Evolutionary conservation across 2,329 filamentous ascomycete species (phyloP).

Genomic region (Pseudocercospora crystallina): DNA sequence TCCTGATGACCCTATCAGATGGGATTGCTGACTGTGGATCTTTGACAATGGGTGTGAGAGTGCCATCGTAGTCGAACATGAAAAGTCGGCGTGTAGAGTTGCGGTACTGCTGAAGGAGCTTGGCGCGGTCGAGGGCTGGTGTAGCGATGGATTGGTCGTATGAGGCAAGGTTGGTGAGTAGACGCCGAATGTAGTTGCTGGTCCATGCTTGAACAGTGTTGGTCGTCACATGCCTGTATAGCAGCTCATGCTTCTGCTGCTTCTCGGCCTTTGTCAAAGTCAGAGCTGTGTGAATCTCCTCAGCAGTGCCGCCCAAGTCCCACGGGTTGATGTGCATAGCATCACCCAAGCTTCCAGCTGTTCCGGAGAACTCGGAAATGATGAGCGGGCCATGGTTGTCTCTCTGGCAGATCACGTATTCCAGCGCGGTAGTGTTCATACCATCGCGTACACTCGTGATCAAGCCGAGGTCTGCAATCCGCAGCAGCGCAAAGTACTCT

Average conservation of each 20-base stretch:
- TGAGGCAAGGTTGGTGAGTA: conserved; percentile 76
- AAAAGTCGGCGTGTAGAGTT: conserved; percentile 77
- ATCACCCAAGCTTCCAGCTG: conserved; percentile 77
- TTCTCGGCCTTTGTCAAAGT: conserved; percentile 70
- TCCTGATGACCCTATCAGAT: conserved; percentile 76
- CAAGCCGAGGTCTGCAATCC: conserved; percentile 84
- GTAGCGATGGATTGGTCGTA: conserved; percentile 75
- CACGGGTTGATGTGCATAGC: conserved; percentile 97
- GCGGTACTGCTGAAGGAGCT: conserved; percentile 72
- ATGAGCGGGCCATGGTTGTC: conserved; percentile 85
- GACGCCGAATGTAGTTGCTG: conserved; percentile 71
- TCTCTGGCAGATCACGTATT: conserved; percentile 91
- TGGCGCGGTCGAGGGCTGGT: conserved; percentile 73
- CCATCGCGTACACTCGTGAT: conserved; percentile 96
- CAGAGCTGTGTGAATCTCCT: conserved; percentile 77
- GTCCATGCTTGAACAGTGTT: conserved; percentile 89
- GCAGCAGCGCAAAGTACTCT: conserved; percentile 92
- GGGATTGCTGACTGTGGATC: conserved; percentile 88
- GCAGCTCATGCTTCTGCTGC: conserved; percentile 65
- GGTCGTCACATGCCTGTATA: conserved; percentile 80
- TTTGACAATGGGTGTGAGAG: conserved; percentile 89
- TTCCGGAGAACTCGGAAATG: conserved; percentile 94
- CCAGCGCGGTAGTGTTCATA: conserved; percentile 96
- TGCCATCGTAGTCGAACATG: conserved; percentile 99
- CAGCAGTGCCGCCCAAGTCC: conserved; percentile 81